A percentile compares a stretch with the other conserved stretches of the same genome.
phyloP scores from a whole-genome alignment of 805 yeast species.

The Suhomyces emberorum region DNA sequence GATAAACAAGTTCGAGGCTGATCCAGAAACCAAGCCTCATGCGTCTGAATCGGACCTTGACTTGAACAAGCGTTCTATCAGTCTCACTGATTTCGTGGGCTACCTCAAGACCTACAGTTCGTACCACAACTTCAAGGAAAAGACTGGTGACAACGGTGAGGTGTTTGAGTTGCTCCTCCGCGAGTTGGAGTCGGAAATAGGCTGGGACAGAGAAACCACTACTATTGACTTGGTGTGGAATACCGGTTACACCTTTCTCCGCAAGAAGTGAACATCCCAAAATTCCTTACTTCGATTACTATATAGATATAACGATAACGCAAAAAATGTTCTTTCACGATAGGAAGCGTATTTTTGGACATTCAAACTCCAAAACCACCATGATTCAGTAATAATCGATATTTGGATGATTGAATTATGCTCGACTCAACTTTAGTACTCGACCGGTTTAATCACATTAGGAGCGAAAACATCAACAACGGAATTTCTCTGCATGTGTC shows the following conservation, averaged over 20 bases:
- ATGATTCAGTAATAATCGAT: too few relatives aligned
- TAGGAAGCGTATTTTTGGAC: too few relatives aligned
- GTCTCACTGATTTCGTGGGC: conserved; percentile 44
- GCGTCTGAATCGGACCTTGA: conserved; percentile 23
- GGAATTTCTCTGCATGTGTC: too few relatives aligned
- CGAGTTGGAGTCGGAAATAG: conserved; percentile 38
- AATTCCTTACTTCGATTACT: too few relatives aligned
- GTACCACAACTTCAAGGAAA: conserved; percentile 52
- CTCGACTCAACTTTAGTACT: too few relatives aligned
- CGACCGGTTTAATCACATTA: too few relatives aligned
- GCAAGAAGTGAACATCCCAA: conserved; percentile 22
- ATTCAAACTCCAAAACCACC: too few relatives aligned
- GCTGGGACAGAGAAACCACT: conserved; percentile 44
- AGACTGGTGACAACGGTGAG: conserved; percentile 29
- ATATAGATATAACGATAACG: too few relatives aligned
- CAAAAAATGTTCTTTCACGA: too few relatives aligned
- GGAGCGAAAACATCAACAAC: too few relatives aligned
- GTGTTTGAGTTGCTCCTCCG: conserved; percentile 31
- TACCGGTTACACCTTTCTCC: conserved; percentile 50
- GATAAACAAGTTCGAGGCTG: conserved; percentile 25
- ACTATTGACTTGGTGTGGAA: conserved; percentile 45
- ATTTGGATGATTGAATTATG: too few relatives aligned
- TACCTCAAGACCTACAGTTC: conserved; percentile 74
- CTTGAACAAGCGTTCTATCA: conserved; percentile 29
- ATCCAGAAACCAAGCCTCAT: conserved; percentile 9